Conservation (phyloP, 2,329 filamentous ascomycete species). For the Colletotrichum horii region DNA sequence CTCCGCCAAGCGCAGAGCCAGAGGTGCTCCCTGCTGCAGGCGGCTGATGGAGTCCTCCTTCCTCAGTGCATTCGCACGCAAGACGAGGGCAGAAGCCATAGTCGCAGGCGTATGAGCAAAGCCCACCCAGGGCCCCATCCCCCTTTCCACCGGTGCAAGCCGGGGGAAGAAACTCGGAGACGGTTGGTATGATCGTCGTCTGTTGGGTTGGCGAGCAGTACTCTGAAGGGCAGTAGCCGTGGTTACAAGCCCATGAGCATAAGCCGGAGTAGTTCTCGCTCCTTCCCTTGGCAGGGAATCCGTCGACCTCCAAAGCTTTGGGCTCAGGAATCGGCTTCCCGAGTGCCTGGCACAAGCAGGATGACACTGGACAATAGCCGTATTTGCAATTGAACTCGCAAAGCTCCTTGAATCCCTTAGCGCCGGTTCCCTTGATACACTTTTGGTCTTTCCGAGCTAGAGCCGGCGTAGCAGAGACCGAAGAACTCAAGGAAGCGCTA, state of each 20-base stretch:
- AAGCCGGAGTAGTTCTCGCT: background rate
- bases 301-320: conserved; percentile 9
- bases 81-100: background rate
- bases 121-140: background rate
- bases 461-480: background rate
- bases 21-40: background rate
- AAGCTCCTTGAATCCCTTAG: conserved; percentile 36
- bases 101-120: background rate
- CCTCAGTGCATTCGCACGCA: background rate
- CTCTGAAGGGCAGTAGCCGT: conserved; percentile 48
- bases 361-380: conserved; percentile 24
- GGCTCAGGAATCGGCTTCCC: background rate
- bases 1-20: background rate
- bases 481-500: background rate
- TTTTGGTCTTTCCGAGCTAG: background rate
- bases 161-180: background rate
- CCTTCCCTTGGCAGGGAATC: background rate
- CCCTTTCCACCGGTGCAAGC: conserved; percentile 6
- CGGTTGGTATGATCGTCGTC: background rate
- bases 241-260: conserved; percentile 38
- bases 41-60: background rate
- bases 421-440: conserved; percentile 31
- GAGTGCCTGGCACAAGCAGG: background rate
- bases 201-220: background rate
- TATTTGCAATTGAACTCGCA: conserved; percentile 35